These are phyloP conservation scores for Micractinium conductrix DNA, from an alignment of 139 green algal genomes.

Conservation along the genomic window DNA sequence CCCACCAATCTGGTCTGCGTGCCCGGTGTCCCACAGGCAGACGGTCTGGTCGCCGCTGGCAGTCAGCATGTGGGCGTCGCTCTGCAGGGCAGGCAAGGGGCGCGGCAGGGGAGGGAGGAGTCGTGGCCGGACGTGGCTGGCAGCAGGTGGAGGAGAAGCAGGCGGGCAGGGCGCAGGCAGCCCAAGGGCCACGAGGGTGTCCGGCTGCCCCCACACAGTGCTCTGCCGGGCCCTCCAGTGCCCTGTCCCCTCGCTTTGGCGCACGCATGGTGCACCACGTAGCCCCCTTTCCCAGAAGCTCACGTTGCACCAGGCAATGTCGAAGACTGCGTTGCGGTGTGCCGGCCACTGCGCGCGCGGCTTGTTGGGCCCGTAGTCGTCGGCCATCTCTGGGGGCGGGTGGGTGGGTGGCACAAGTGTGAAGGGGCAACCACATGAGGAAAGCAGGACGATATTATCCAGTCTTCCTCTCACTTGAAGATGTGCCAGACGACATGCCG, in stretches of 20 bases:
- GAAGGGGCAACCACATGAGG: too few relatives aligned
- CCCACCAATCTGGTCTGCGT: conserved; percentile 42
- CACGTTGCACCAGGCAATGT: conserved; percentile 79
- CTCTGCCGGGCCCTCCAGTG: background rate
- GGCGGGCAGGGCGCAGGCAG: background rate
- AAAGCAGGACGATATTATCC: too few relatives aligned
- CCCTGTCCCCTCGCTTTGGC: background rate
- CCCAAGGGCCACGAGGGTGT: background rate
- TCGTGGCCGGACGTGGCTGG: background rate
- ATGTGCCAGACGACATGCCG: too few relatives aligned
- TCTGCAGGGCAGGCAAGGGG: conserved; percentile 39
- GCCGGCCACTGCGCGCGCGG: conserved; percentile 71
- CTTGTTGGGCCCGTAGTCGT: conserved; percentile 17
- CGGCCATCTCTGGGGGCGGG: conserved; percentile 26
- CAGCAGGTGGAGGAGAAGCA: too few relatives aligned
- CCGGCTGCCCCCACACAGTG: background rate
- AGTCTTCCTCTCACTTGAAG: too few relatives aligned
- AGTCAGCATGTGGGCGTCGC: conserved; percentile 72
- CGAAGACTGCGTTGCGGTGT: conserved; percentile 86
- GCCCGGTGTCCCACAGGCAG: conserved; percentile 69
- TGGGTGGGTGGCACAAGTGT: too few relatives aligned
- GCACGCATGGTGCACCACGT: too few relatives aligned
- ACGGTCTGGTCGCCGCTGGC: conserved; percentile 79
- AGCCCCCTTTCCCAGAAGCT: conserved; percentile 14
- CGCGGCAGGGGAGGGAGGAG: background rate